A percentile compares a stretch with the other conserved stretches of the same genome.
These are phyloP conservation scores for Pseudogymnoascus sp. DNA, from an alignment of 2,329 filamentous ascomycete genomes.

Conservation along the genomic window DNA sequence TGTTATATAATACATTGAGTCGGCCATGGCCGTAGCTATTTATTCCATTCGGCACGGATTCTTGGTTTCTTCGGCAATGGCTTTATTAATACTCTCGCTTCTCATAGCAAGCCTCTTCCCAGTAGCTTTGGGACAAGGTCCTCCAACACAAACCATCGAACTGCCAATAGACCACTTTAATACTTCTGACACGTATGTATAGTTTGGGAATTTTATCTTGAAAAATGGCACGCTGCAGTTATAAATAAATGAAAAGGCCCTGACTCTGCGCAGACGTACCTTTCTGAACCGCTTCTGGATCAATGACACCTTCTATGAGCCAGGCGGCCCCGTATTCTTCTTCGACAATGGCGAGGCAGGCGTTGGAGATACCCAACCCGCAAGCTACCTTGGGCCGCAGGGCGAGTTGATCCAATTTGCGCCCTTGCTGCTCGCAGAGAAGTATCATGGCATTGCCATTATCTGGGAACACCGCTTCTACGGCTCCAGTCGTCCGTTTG, in stretches of 20 bases:
- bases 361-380: background rate
- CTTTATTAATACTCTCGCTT: background rate
- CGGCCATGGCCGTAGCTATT: background rate
- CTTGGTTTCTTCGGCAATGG: background rate
- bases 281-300: conserved; percentile 15
- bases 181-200: background rate
- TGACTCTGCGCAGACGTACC: background rate
- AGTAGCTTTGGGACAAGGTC: background rate
- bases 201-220: background rate
- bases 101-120: background rate
- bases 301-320: conserved; percentile 12
- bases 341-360: conserved; percentile 12
- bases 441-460: conserved; percentile 11
- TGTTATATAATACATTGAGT: background rate
- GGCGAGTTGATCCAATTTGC: conserved; percentile 8
- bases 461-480: conserved; percentile 15
- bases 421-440: conserved; percentile 8
- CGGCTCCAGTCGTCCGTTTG: conserved; percentile 10
- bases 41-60: background rate
- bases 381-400: background rate
- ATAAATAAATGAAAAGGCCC: background rate
- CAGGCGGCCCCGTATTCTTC: conserved; percentile 13
- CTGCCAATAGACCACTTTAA: background rate
- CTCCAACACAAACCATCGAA: background rate
- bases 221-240: background rate